Conservation (phyloP, 257 asterid genomes). For the Solanum medicagineum region DNA sequence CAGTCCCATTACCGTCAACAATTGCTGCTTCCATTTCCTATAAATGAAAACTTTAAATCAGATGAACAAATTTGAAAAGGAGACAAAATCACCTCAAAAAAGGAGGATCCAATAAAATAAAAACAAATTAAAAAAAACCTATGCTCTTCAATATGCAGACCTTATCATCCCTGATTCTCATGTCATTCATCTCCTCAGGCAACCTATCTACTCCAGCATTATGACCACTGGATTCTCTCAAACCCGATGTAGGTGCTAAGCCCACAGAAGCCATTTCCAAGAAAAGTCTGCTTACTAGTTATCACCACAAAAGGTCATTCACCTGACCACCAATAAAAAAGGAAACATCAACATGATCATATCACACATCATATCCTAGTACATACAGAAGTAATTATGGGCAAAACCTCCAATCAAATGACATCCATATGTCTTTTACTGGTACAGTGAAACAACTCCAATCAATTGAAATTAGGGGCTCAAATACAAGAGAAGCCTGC, state of each 20-base stretch:
- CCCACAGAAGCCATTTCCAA: constrained; percentile 64
- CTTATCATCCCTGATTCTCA: constrained; percentile 72
- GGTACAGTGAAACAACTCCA: neutral
- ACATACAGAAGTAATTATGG: neutral
- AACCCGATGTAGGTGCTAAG: constrained; percentile 46
- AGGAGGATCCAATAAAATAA: neutral
- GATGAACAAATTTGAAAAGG: neutral
- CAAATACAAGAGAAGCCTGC: neutral
- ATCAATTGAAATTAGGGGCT: neutral
- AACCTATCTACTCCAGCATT: constrained; percentile 50
- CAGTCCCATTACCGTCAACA: constrained; percentile 90
- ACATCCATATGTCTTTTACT: neutral
- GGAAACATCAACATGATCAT: neutral
- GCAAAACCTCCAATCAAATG: neutral
- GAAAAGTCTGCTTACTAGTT: constrained; percentile 16
- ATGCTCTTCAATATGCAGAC: constrained; percentile 5
- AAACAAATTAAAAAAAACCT: neutral
- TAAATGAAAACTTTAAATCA: neutral
- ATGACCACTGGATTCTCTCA: constrained; percentile 41
- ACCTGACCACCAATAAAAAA: constrained; percentile 17
- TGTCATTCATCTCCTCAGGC: constrained; percentile 69
- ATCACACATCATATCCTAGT: neutral
- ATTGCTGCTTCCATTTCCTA: constrained; percentile 78
- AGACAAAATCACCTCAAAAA: neutral
- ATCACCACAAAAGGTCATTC: constrained; percentile 39